Base-by-base conservation (phyloP, 768 basidiomycete genomes). In the Roridomyces roridus region DNA sequence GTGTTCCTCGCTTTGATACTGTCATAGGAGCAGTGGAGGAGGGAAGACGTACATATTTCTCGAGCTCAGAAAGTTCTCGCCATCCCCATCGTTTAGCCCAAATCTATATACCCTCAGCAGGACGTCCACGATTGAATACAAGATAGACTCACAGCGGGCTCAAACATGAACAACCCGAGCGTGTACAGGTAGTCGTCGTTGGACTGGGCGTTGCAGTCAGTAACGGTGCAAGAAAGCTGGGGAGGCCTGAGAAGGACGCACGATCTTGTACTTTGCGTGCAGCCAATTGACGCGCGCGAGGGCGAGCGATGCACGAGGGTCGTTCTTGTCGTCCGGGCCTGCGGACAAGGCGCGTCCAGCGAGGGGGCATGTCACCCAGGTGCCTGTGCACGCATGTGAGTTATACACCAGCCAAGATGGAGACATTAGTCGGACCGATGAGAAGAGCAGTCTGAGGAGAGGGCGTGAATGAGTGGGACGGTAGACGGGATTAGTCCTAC, bases 141-240 rank as follows among this genome's bases (percentile, higher is more conserved):
- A 12, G 15, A 18, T n/a, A 5, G 23, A 53, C 74, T 44, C 55
- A 81, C 81, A 36, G 60, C 60, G 11, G 80, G 77, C 56, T 78
- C 77, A 14, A 75, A 58, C 7, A 67, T 58, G 51, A 80, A 79
- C 0, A 80, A 59, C 18, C 66, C 68, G n/a, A 81, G 68, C 0
- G 79, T 80, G 47, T 76, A 80, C 4, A 80, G 62, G 43, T 70
- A 76, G 51, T 81, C 77, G 35, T 76, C 77, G 45, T 80, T 81
- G 6, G 65, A 66, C 67, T 72, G 39, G 29, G 29, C n/a, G n/a
- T n/a, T 10, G 8, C 9, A 21, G 25, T n/a, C 21, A 5, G 18
- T n/a, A n/a, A n/a, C n/a, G n/a, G n/a, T n/a, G n/a, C n/a, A n/a
- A n/a, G n/a, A n/a, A n/a, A 24, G 17, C n/a, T 46, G 18, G 9